Evolutionary conservation across 129 eudicot genomes (phyloP).

Genomic region (carrot (Daucus carota)): DNA sequence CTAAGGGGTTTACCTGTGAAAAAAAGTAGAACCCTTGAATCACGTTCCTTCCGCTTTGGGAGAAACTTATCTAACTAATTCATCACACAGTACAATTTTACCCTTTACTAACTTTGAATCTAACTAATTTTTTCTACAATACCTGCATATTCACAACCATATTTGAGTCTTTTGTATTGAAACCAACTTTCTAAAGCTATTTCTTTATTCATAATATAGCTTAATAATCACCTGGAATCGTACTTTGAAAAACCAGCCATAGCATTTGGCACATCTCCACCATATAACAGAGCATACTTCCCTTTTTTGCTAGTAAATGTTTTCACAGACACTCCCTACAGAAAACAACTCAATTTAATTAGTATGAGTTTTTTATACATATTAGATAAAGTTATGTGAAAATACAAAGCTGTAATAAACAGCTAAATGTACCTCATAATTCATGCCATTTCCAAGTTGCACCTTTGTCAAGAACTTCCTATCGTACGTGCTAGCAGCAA

Average conservation of each 20-base stretch:
- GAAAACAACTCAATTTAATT: not conserved
- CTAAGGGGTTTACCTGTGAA: no score
- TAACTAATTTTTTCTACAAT: slow-evolving; percentile 2
- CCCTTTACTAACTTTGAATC: slow-evolving; percentile 19
- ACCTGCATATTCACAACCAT: slow-evolving; percentile 12
- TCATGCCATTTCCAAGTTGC: slow-evolving; percentile 36
- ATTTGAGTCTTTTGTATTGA: not conserved
- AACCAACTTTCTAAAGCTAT: not conserved
- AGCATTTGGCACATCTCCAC: slow-evolving; percentile 35
- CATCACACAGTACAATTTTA: slow-evolving; percentile 22
- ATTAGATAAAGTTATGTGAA: not conserved
- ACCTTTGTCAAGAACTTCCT: slow-evolving; percentile 31
- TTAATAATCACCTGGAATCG: slow-evolving; percentile 28
- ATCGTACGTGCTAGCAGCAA: slow-evolving; percentile 50
- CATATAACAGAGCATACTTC: slow-evolving; percentile 27
- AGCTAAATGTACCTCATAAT: slow-evolving; percentile 21
- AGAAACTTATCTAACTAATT: no score
- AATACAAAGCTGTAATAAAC: not conserved
- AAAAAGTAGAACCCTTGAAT: no score
- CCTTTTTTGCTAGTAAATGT: slow-evolving; percentile 25
- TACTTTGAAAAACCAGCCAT: slow-evolving; percentile 19
- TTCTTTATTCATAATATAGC: not conserved
- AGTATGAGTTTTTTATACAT: not conserved
- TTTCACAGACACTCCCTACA: slow-evolving; percentile 38
- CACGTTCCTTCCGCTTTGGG: no score